A percentile compares a stretch with the other conserved stretches of the same genome.
Evolutionary conservation across 257 asterid species (phyloP).

Genomic region (Handroanthus guayacan): DNA sequence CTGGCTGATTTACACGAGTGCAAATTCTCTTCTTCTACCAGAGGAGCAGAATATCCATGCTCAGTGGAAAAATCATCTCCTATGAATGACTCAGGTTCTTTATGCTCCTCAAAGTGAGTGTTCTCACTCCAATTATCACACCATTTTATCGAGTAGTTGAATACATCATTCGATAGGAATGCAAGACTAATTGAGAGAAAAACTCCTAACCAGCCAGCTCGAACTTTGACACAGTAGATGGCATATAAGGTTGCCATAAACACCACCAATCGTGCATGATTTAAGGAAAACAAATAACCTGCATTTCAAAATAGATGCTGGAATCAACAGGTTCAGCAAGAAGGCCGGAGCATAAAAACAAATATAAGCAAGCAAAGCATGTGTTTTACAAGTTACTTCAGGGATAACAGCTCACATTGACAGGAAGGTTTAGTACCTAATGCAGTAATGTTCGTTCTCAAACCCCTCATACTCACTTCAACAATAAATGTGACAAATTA

Average conservation of each 20-base stretch:
- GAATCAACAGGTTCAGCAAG: constrained; percentile 36
- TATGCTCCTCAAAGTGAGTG: constrained; percentile 71
- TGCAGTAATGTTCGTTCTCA: background rate
- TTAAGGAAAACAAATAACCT: constrained; percentile 95
- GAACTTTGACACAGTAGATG: constrained; percentile 80
- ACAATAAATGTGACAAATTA: background rate
- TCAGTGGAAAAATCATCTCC: constrained; percentile 72
- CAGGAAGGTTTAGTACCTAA: background rate
- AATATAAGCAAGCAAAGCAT: constrained; percentile 7
- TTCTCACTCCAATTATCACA: constrained; percentile 85
- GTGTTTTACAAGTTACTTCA: background rate
- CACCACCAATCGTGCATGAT: constrained; percentile 94
- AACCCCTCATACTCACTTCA: background rate
- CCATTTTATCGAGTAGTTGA: constrained; percentile 85
- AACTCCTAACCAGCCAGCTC: constrained; percentile 93
- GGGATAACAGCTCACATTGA: background rate
- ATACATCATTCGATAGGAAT: constrained; percentile 78
- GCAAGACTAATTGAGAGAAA: constrained; percentile 83
- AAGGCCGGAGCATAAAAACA: background rate
- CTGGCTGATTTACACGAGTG: constrained; percentile 68
- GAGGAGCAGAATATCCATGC: constrained; percentile 64
- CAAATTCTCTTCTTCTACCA: constrained; percentile 60
- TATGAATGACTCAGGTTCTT: constrained; percentile 62
- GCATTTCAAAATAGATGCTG: constrained; percentile 41
- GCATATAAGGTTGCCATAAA: constrained; percentile 85